phyloP scores from a whole-genome alignment of 148 eudicot species.

The Rhododendron molle region DNA sequence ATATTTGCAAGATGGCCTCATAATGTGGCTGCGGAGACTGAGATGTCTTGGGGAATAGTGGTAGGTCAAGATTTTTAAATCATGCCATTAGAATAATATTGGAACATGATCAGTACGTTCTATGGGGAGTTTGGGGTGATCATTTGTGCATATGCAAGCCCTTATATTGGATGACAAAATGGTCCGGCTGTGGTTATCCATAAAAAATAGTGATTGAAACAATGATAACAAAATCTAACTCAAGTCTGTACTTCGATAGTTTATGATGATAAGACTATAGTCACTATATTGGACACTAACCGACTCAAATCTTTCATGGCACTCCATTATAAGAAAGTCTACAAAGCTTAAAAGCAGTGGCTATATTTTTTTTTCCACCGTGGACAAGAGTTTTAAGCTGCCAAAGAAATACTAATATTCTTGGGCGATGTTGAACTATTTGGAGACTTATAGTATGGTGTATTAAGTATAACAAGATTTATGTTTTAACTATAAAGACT shows the following conservation, averaged over 20 bases:
- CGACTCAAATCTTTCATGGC: background rate
- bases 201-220: background rate
- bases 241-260: background rate
- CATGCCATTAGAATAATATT: too few relatives aligned
- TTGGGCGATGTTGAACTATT: background rate
- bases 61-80: too few relatives aligned
- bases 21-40: background rate
- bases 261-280: background rate
- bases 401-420: background rate
- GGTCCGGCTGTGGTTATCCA: background rate
- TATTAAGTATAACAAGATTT: too few relatives aligned
- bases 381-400: background rate
- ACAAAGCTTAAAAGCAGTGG: background rate
- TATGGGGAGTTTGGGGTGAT: background rate
- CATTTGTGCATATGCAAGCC: background rate
- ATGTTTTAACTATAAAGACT: too few relatives aligned
- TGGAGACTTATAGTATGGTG: background rate
- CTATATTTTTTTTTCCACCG: background rate
- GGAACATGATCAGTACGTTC: background rate
- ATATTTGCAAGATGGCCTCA: background rate
- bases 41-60: background rate
- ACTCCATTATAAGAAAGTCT: background rate
- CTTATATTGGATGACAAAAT: background rate
- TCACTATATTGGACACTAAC: background rate
- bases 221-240: background rate